Evolutionary conservation across 2,329 filamentous ascomycete species (phyloP).

Genomic region (Alternaria conjuncta): DNA sequence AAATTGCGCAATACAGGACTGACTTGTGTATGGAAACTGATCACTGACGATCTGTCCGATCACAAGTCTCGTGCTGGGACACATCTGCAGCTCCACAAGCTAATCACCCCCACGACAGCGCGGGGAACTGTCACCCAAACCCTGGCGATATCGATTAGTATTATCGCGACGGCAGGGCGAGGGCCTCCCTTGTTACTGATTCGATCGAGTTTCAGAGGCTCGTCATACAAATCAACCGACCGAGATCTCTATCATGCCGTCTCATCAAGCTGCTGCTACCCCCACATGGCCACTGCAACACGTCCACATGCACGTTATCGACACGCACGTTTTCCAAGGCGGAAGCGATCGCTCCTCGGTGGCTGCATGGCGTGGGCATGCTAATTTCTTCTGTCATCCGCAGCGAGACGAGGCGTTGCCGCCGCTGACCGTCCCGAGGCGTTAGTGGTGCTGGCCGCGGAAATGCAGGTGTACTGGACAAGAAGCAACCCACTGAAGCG

Average conservation of each 20-base stretch:
- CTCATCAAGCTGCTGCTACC: neutral
- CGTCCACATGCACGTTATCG: constrained; percentile 3
- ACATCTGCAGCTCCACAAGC: neutral
- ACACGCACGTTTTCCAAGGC: constrained; percentile 13
- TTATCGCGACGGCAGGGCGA: neutral
- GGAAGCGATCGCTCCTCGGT: constrained; percentile 7
- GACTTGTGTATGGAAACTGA: neutral
- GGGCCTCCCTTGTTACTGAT: neutral
- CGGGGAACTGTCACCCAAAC: constrained; percentile 4
- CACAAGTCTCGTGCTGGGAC: constrained; percentile 3
- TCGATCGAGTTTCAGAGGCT: constrained; percentile 5
- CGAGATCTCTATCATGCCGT: neutral
- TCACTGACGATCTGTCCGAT: neutral
- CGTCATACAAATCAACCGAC: neutral
- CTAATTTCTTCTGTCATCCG: constrained; percentile 11
- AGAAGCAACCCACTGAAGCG: neutral
- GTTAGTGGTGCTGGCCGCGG: constrained; percentile 7
- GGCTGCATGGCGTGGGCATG: constrained; percentile 13
- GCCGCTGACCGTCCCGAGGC: constrained; percentile 20
- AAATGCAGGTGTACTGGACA: constrained; percentile 3
- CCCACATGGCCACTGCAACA: constrained; percentile 8
- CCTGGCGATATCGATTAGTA: neutral
- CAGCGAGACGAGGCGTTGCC: constrained; percentile 18
- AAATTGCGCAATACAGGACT: constrained; percentile 2
- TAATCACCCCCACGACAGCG: constrained; percentile 6